These are phyloP conservation scores for Trichoderma harzianum DNA, from an alignment of 2,329 filamentous ascomycete genomes.

Conservation along the genomic window DNA sequence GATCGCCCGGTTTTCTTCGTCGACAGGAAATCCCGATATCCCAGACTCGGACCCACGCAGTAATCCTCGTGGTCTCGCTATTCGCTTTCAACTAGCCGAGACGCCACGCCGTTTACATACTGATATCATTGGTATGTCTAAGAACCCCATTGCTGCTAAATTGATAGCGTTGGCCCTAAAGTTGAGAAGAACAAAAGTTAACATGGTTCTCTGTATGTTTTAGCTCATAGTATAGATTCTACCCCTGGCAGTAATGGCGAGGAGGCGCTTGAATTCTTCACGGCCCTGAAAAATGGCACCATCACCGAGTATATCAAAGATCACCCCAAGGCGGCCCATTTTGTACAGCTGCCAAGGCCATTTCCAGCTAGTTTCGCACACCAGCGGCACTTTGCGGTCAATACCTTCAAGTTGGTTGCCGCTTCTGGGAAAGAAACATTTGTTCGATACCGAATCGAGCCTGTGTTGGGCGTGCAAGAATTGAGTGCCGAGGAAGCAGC, in stretches of 20 bases:
- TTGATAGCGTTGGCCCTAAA: background rate
- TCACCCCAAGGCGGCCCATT: background rate
- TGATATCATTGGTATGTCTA: background rate
- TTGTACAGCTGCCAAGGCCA: background rate
- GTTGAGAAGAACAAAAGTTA: background rate
- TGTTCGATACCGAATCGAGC: background rate
- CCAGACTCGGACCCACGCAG: background rate
- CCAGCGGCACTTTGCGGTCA: background rate
- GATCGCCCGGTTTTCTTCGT: background rate
- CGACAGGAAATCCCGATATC: background rate
- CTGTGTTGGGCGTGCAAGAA: background rate
- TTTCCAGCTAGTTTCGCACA: background rate
- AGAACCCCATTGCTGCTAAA: background rate
- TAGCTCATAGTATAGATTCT: background rate
- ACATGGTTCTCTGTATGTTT: background rate
- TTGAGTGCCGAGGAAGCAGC: background rate
- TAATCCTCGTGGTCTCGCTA: background rate
- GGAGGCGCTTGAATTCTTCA: background rate
- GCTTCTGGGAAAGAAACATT: background rate
- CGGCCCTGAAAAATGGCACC: background rate
- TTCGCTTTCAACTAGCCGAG: background rate
- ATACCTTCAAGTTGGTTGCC: background rate
- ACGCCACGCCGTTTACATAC: background rate
- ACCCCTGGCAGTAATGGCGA: background rate
- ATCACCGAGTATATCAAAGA: background rate